These are phyloP conservation scores for Penicillium waksmanii DNA, from an alignment of 495 filamentous ascomycete genomes.

Conservation along the genomic window DNA sequence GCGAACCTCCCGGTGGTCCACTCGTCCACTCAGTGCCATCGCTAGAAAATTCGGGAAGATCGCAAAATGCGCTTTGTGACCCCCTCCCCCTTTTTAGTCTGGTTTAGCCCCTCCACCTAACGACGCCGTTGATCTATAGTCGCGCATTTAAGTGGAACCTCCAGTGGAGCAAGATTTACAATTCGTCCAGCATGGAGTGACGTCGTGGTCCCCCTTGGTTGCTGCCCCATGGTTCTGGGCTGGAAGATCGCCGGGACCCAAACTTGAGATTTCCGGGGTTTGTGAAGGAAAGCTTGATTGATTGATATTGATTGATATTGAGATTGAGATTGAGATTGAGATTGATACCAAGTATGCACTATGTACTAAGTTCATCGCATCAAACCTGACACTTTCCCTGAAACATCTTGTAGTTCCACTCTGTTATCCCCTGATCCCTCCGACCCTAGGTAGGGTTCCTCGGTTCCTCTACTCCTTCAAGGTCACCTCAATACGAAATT, in stretches of 20 bases:
- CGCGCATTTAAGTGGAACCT: slow-evolving; percentile 21
- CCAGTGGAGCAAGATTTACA: slow-evolving; percentile 13
- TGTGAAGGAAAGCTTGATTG: neutral
- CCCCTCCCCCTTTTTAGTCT: slow-evolving; percentile 8
- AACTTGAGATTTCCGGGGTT: slow-evolving; percentile 12
- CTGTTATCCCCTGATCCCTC: neutral
- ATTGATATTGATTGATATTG: neutral
- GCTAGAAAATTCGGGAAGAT: slow-evolving; percentile 33
- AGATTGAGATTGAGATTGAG: too few relatives aligned
- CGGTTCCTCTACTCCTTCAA: slow-evolving; percentile 9
- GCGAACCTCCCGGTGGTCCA: slow-evolving; percentile 5
- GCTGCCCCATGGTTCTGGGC: slow-evolving; percentile 17
- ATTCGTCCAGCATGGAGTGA: slow-evolving; percentile 14
- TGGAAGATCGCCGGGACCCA: slow-evolving; percentile 17
- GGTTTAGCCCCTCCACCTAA: slow-evolving; percentile 20
- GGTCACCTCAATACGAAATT: slow-evolving; percentile 18
- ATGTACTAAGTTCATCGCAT: neutral
- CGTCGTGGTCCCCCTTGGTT: slow-evolving; percentile 10
- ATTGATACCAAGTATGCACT: neutral
- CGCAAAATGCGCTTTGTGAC: slow-evolving; percentile 1
- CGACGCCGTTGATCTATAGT: slow-evolving; percentile 31
- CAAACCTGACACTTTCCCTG: neutral
- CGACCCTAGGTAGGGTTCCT: neutral
- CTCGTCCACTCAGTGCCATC: slow-evolving; percentile 4
- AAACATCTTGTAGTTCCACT: neutral